phyloP scores from a whole-genome alignment of 2,329 filamentous ascomycete genomes.

The Aspergillus arachidicola region DNA sequence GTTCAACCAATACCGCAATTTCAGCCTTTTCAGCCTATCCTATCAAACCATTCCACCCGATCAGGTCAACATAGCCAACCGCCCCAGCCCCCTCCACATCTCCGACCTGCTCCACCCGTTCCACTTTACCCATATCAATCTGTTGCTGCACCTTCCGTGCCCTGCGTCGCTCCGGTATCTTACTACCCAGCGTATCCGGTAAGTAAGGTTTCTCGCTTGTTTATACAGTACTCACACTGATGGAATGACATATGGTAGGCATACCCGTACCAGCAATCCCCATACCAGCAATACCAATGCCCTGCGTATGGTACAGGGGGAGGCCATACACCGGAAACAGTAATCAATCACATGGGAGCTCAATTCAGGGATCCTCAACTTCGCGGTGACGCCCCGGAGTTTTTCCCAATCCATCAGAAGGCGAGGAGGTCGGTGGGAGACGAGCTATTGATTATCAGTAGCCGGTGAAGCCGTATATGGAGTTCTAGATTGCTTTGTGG shows the following conservation, averaged over 20 bases:
- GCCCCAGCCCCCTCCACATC: not conserved
- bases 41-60: not conserved
- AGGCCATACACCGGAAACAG: not conserved
- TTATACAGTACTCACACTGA: not conserved
- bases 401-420: slow-evolving; percentile 15
- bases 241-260: not conserved
- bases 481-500: no score
- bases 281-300: not conserved
- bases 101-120: not conserved
- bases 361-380: slow-evolving; percentile 11
- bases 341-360: not conserved
- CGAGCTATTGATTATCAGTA: not conserved
- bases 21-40: not conserved
- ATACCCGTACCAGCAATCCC: not conserved
- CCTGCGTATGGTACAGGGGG: not conserved
- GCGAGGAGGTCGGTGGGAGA: slow-evolving; percentile 10
- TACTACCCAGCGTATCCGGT: not conserved
- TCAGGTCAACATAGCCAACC: not conserved
- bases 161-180: not conserved
- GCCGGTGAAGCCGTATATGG: not conserved
- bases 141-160: not conserved
- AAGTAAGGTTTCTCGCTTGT: not conserved
- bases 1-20: not conserved
- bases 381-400: slow-evolving; percentile 27
- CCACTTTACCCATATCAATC: not conserved